Percentiles rank a stretch among this genome's conserved stretches.
phyloP scores from a whole-genome alignment of 106 monocot genomes.

The Cymbidium sinense region DNA sequence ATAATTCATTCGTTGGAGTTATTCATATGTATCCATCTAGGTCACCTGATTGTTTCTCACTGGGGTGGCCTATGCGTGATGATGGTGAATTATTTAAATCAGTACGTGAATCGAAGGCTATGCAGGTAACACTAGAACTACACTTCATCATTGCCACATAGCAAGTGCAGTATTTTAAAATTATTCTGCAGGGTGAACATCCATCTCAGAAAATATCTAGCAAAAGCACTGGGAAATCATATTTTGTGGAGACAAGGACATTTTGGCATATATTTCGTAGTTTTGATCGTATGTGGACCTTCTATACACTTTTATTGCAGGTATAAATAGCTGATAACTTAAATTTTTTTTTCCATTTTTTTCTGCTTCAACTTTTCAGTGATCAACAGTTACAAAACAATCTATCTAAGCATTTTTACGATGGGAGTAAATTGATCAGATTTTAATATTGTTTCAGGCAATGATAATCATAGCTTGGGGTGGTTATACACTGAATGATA shows the following conservation, averaged over 20 bases:
- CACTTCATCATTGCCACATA: neutral
- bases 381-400: too few relatives aligned
- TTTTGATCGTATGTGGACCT: slow-evolving; percentile 99
- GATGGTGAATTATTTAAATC: slow-evolving; percentile 92
- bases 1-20: neutral
- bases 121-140: slow-evolving; percentile 32
- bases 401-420: neutral
- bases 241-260: slow-evolving; percentile 93
- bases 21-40: slow-evolving; percentile 25
- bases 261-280: slow-evolving; percentile 99
- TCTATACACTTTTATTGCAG: slow-evolving; percentile 80
- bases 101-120: slow-evolving; percentile 38
- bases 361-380: neutral
- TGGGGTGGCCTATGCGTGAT: slow-evolving; percentile 99
- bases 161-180: slow-evolving; percentile 4
- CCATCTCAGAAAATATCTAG: slow-evolving; percentile 20
- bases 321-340: slow-evolving; percentile 26
- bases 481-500: slow-evolving; percentile 40
- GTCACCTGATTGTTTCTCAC: slow-evolving; percentile 87
- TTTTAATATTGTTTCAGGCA: slow-evolving; percentile 39
- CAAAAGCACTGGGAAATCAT: slow-evolving; percentile 82
- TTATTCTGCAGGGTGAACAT: slow-evolving; percentile 31
- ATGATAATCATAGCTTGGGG: slow-evolving; percentile 83
- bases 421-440: neutral
- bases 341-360: neutral